A percentile compares a stretch with the other conserved stretches of the same genome.
Evolutionary conservation across 345 rosid genomes (phyloP).

Genomic region (Brassica carinata): DNA sequence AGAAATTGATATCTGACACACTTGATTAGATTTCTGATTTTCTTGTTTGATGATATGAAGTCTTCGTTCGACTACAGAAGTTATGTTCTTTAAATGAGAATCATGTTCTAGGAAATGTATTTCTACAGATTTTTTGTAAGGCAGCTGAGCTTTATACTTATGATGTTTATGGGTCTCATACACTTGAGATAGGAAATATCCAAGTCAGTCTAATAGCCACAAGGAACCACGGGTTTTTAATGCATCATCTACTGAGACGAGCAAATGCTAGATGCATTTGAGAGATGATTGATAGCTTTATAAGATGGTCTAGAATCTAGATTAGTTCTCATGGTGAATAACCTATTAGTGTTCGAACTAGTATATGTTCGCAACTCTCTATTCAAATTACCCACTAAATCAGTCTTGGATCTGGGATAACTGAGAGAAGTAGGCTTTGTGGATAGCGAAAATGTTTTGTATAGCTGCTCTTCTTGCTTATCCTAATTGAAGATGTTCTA

Average conservation of each 20-base stretch:
- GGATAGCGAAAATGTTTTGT: neutral
- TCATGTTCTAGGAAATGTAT: neutral
- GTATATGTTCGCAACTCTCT: neutral
- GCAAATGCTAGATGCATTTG: neutral
- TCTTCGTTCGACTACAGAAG: neutral
- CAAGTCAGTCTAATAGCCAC: neutral
- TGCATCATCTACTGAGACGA: too few relatives aligned
- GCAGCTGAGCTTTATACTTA: neutral
- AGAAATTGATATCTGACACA: neutral
- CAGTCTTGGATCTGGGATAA: slow-evolving; percentile 5
- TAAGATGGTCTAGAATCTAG: neutral
- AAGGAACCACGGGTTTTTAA: neutral
- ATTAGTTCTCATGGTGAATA: neutral
- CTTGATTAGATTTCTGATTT: neutral
- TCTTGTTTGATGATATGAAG: slow-evolving; percentile 8
- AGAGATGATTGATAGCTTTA: neutral
- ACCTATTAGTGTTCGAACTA: neutral
- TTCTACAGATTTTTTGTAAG: neutral
- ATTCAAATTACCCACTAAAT: neutral
- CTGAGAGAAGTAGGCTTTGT: neutral
- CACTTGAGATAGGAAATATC: neutral
- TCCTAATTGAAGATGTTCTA: slow-evolving; percentile 6
- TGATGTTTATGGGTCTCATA: neutral
- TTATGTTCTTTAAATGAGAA: neutral
- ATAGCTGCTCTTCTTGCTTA: neutral